Evolutionary conservation across 2,329 filamentous ascomycete species (phyloP).

Genomic region (Fusarium anthophilum): DNA sequence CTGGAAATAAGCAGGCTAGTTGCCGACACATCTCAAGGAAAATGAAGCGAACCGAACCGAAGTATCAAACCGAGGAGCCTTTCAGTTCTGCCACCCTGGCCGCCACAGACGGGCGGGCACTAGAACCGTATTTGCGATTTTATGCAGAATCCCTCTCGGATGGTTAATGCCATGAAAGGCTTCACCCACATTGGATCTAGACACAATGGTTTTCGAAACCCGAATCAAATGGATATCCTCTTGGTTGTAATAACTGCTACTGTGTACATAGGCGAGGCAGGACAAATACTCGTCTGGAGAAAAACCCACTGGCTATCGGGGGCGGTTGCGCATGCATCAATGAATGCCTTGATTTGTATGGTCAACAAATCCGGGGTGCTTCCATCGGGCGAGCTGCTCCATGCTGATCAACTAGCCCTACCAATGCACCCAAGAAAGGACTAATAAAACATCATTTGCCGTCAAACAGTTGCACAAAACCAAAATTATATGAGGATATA

Average conservation of each 20-base stretch:
- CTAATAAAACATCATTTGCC: background rate
- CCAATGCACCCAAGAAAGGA: background rate
- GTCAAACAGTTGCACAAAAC: background rate
- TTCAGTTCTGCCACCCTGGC: background rate
- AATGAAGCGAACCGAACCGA: constrained; percentile 6
- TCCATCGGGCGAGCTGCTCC: background rate
- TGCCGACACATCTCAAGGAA: background rate
- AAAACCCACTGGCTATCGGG: background rate
- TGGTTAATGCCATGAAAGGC: background rate
- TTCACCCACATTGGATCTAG: background rate
- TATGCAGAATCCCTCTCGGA: background rate
- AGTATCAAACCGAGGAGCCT: background rate
- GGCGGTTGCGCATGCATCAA: background rate
- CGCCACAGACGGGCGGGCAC: too few relatives aligned
- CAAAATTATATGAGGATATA: background rate
- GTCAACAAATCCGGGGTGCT: background rate
- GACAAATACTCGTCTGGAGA: background rate
- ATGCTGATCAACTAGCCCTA: background rate
- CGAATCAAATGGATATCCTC: background rate
- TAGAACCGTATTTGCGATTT: background rate
- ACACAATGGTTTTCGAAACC: background rate
- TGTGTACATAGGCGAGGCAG: too few relatives aligned
- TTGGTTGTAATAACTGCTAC: background rate
- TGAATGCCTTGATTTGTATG: background rate
- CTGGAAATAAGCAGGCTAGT: background rate